These are phyloP conservation scores for Galeopsis tetrahit DNA, from an alignment of 257 asterid species.

Conservation along the genomic window DNA sequence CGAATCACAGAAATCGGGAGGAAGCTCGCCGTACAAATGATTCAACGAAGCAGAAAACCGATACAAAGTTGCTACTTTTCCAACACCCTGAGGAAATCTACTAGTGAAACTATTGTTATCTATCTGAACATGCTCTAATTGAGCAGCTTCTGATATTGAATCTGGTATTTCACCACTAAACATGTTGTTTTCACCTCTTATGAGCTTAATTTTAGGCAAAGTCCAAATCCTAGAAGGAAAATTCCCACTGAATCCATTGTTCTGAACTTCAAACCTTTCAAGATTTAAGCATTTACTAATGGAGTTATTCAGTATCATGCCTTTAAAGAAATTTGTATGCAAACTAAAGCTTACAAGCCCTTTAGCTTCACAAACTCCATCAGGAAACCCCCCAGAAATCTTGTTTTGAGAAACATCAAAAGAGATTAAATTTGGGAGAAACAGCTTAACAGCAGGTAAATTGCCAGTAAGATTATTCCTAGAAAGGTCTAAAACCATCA, in stretches of 20 bases:
- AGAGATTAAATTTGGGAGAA: slow-evolving; percentile 66
- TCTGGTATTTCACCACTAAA: slow-evolving; percentile 82
- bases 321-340: slow-evolving; percentile 68
- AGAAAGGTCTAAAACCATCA: slow-evolving; percentile 66
- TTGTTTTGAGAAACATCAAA: slow-evolving; percentile 82
- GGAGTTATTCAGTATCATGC: slow-evolving; percentile 56
- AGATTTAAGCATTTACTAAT: slow-evolving; percentile 57
- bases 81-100: slow-evolving; percentile 66
- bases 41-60: slow-evolving; percentile 79
- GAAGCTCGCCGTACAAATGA: slow-evolving; percentile 71
- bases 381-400: slow-evolving; percentile 72
- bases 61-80: slow-evolving; percentile 64
- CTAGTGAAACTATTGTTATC: slow-evolving; percentile 73
- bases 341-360: slow-evolving; percentile 60
- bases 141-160: slow-evolving; percentile 68
- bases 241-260: slow-evolving; percentile 64
- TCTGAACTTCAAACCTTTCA: slow-evolving; percentile 85
- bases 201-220: slow-evolving; percentile 67
- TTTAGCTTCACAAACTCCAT: slow-evolving; percentile 60
- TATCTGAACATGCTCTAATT: slow-evolving; percentile 87
- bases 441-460: slow-evolving; percentile 49
- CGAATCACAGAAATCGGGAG: slow-evolving; percentile 83
- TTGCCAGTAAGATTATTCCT: slow-evolving; percentile 69
- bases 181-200: slow-evolving; percentile 80
- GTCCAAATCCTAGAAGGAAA: slow-evolving; percentile 79